These are phyloP conservation scores for Collybia mongolica DNA, from an alignment of 768 basidiomycete genomes.

Conservation along the genomic window DNA sequence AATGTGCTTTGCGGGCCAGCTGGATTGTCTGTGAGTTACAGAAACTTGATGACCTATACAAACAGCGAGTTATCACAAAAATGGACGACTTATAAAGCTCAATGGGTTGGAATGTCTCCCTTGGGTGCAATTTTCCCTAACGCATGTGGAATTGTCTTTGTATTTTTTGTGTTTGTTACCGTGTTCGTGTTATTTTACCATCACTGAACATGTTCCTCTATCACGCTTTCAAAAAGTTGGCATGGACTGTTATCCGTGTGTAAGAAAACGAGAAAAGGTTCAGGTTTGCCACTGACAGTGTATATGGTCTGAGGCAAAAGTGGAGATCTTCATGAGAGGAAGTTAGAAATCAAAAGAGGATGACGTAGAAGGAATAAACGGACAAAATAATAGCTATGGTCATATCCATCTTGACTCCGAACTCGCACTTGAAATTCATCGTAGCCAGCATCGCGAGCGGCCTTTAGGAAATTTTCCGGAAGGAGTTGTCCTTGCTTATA, in stretches of 20 bases:
- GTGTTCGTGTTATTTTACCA: not conserved
- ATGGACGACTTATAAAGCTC: conserved; percentile 9
- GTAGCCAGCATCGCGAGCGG: conserved; percentile 71
- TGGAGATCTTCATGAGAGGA: conserved; percentile 65
- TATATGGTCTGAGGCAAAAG: conserved; percentile 87
- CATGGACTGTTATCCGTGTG: conserved; percentile 62
- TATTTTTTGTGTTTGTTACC: conserved; percentile 5
- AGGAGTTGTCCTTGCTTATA: conserved; percentile 84
- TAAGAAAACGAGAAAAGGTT: conserved; percentile 7
- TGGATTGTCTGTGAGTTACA: conserved; percentile 70
- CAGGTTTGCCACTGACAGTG: conserved; percentile 57
- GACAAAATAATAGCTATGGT: conserved; percentile 89
- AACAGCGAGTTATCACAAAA: conserved; percentile 41
- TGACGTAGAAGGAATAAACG: conserved; percentile 11
- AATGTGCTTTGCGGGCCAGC: conserved; percentile 52
- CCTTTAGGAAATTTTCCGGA: conserved; percentile 85
- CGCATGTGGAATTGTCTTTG: not conserved
- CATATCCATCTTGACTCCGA: conserved; percentile 79
- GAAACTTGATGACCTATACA: conserved; percentile 62
- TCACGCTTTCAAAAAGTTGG: conserved; percentile 80
- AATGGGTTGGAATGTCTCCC: not conserved
- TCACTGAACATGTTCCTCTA: not conserved
- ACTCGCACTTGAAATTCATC: conserved; percentile 77
- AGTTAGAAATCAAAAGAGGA: not conserved
- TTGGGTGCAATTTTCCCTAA: conserved; percentile 1